Base-by-base conservation (phyloP, 805 yeast genomes). In the Candida taoyuanica region DNA sequence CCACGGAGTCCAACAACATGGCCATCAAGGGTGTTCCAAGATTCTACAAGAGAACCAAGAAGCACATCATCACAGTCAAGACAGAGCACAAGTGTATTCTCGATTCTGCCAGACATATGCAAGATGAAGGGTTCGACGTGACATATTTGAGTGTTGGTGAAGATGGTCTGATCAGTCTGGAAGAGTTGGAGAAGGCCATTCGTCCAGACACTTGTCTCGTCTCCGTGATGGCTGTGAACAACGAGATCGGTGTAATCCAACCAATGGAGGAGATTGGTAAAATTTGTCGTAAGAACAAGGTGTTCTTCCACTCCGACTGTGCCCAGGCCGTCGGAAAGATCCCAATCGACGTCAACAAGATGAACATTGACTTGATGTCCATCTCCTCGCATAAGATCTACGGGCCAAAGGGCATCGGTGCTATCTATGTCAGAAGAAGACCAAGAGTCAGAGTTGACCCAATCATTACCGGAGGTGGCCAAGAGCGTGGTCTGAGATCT, bases 71-170 rank as follows among this genome's bases (percentile, higher is more conserved):
- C 60, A 93, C 99, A 17, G 78, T 95, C 2, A 95, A 88, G 63
- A 93, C 98, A 2, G 99, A 93, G 65, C 99, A 93, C 67, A 93
- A 93, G 68, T 93, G 99, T 73, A 96, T 93, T n/a, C 69, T 93
- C 62, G 98, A 93, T 62, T 86, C 97, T 11, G 89, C 95, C 49
- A 78, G 98, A 56, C 85, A 85, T 55, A 68, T 93, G 71, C 95
- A 88, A 59, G 96, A 88, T 61, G 98, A 93, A 59, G 98, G 98
- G 0, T 91, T 85, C 55, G 98, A 93, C 12, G 91, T 93, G 28
- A 93, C 98, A 3, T 93, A 88, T 59, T 72, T 93, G 50, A 88
- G 89, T 12, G 98, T 93, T 17, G 71, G 71, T 52, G 60, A 70
- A 31, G 85, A 87, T 55, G 98, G 98, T 1, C 70, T 91, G 48